Evolutionary conservation across 1,284 basidiomycete genomes (phyloP), one percentile per base, ranked within the genome.

Genomic region (Psilocybe mexicana): DNA sequence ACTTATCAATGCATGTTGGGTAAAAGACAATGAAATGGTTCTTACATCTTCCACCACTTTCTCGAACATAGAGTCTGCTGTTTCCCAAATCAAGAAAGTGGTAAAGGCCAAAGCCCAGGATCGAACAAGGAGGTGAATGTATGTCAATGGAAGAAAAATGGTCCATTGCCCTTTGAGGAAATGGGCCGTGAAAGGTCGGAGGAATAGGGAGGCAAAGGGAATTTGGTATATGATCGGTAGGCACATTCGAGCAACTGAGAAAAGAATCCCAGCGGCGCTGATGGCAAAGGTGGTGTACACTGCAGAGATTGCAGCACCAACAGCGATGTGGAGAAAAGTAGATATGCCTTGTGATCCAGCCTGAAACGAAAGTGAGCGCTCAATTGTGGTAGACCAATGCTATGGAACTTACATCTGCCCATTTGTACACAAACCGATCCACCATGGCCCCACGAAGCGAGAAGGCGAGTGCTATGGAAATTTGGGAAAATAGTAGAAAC

Each of bases 131-230:
- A 88, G 70, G 0, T 72, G 60, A 30, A 77, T 60, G 59, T 87
- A 75, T 8, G 69, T 69, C 43, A 82, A 67, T 0, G 84, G 78
- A 8, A 87, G 74, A 1, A 74, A 65, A 8, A 86, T 44, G 0
- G 81, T 83, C 78, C 80, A 86, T 6, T 79, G 70, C 0, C 85
- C 84, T 40, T 79, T 75, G 2, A 86, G 68, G 65, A 88, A 88
- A 68, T 88, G 86, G 0, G 79, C 80, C 0, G 79, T 74, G 65
- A 89, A 85, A 0, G 86, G 88, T 18, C 76, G 78, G 6, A 88
- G 69, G 11, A 85, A 26, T 8, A 68, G 64, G 12, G 75, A 75
- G 14, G 88, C 47, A 10, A 87, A 52, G 0, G 87, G 86, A 1
- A 87, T 48, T 48, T 72, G 74, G 64, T 82, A 81, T 0, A 88